Percentiles rank a stretch among this genome's conserved stretches.
phyloP scores from a whole-genome alignment of 768 basidiomycete genomes.

The Termitomyces titanicus region DNA sequence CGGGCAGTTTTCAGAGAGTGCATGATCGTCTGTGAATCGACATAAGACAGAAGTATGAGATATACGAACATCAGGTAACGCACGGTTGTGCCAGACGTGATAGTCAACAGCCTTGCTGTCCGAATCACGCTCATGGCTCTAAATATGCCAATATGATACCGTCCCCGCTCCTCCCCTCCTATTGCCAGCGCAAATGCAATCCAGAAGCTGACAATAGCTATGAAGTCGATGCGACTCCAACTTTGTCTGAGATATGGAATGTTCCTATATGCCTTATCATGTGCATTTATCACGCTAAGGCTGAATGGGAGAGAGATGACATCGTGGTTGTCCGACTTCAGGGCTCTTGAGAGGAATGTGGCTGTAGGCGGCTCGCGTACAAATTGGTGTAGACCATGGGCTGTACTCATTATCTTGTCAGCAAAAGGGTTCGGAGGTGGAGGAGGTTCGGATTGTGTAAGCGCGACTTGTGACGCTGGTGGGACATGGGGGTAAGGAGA shows the following conservation, averaged over 20 bases:
- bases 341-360: conserved; percentile 46
- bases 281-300: conserved; percentile 51
- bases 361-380: conserved; percentile 43
- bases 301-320: conserved; percentile 58
- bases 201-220: conserved; percentile 89
- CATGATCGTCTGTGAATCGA: conserved; percentile 62
- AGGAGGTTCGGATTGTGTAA: conserved; percentile 23
- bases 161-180: conserved; percentile 62
- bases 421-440: conserved; percentile 23
- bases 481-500: conserved; percentile 21
- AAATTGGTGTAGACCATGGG: conserved; percentile 33
- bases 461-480: conserved; percentile 20
- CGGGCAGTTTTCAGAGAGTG: conserved; percentile 87
- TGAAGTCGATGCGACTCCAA: conserved; percentile 87
- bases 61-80: conserved; percentile 23
- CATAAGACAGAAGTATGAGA: background rate
- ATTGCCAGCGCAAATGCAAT: conserved; percentile 69
- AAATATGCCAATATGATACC: conserved; percentile 79
- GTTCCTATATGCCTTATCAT: conserved; percentile 57
- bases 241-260: conserved; percentile 90
- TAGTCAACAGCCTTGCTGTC: conserved; percentile 74
- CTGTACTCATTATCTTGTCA: conserved; percentile 28
- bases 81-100: conserved; percentile 91
- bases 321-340: conserved; percentile 44
- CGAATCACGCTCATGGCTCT: conserved; percentile 85